Evolutionary conservation across 352 stramenopile species (phyloP), one percentile per base, ranked within the genome.

Genomic region (Plasmopara halstedii): DNA sequence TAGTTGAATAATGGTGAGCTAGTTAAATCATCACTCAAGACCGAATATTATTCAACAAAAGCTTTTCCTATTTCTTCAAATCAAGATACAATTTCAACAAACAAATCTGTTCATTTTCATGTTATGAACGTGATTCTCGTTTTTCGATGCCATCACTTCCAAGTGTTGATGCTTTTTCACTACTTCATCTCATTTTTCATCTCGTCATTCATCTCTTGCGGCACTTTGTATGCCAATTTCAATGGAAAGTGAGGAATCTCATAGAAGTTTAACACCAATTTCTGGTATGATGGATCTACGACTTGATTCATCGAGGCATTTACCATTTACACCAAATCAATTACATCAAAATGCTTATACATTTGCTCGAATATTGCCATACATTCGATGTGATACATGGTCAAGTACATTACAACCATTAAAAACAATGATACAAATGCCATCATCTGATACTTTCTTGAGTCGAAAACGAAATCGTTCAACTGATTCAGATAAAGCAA

Each of bases 381-480:
- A 65, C 21, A 47, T 43, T 0, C 58, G 64, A 11, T 63, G 60
- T 35, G 66, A 80, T 17, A 63, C 45, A 15, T 73, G 63, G 63
- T 62, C 54, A 15, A 64, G 44, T 48, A 56, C 35, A 33, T 53
- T 59, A 25, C 58, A 64, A 48, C 33, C 21, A 4, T 63, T 62
- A 56, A 48, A 52, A 14, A 52, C 59, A 14, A 59, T 73, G 31
- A 46, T 59, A 10, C 58, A 58, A 41, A 64, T 73, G 48, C 11
- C 1, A 17, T 45, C 63, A 26, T 41, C 63, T n/a, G 63, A 73
- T 34, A 68, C 59, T 21, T 80, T 63, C 41, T 26, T 78, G 17
- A 80, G 79, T 43, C 75, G 75, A 38, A 88, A 88, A 52, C 75
- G 75, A 38, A 85, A 83, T 29, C 73, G 75, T 31, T 88, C 75